Conservation (phyloP, 306 rosid species). For the Castanea mollissima region DNA sequence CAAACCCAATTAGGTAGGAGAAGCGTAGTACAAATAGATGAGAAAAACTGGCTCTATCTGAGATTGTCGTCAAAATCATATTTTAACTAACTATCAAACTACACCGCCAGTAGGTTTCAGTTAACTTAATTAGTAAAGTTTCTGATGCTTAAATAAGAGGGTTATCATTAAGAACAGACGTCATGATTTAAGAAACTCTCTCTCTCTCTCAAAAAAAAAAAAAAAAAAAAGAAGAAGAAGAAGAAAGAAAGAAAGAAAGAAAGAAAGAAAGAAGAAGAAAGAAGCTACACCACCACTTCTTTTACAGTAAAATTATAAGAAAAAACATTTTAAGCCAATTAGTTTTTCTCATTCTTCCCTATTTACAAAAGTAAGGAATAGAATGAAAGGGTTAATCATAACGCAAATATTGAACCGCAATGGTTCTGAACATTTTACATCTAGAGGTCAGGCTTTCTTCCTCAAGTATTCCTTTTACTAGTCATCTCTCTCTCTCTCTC, state of each 20-base stretch:
- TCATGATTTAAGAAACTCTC: no score
- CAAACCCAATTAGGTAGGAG: not conserved
- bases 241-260: no score
- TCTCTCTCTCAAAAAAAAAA: no score
- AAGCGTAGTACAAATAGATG: not conserved
- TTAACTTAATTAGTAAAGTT: no score
- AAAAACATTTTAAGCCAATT: slow-evolving; percentile 30
- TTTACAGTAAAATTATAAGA: slow-evolving; percentile 21
- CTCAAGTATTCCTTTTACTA: slow-evolving; percentile 7
- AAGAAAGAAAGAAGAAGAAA: no score
- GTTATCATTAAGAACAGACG: accelerated
- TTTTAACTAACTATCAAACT: slow-evolving; percentile 31
- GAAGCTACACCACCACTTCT: not conserved
- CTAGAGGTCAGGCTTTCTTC: slow-evolving; percentile 21
- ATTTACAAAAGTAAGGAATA: slow-evolving; percentile 56
- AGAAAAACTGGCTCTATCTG: not conserved
- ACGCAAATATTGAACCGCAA: slow-evolving; percentile 20
- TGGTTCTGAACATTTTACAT: slow-evolving; percentile 20
- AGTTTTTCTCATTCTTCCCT: slow-evolving; percentile 37
- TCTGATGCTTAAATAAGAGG: no score
- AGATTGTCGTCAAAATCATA: slow-evolving; percentile 22
- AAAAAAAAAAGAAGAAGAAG: no score
- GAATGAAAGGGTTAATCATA: slow-evolving; percentile 37
- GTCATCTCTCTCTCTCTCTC: slow-evolving; percentile 2
- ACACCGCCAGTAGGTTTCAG: not conserved